Percentiles rank a stretch among this genome's conserved stretches.
phyloP scores from a whole-genome alignment of 805 yeast genomes.

The Nakazawaea holstii region DNA sequence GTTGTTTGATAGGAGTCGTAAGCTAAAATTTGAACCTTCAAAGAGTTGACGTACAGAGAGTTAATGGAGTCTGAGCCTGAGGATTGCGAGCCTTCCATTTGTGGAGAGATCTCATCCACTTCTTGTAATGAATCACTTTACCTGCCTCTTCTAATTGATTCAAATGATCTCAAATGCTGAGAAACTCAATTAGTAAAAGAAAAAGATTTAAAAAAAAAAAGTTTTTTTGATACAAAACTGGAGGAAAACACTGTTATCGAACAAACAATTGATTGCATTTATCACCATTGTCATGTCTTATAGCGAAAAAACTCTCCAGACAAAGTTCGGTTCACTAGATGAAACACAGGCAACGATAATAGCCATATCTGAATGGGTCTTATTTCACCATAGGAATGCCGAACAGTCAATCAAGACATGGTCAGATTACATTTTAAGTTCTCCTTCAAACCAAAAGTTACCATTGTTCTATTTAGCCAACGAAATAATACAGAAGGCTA shows the following conservation, averaged over 20 bases:
- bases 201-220: not conserved
- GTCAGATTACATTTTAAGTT: conserved; percentile 23
- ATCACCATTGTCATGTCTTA: conserved; percentile 30
- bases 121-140: no score
- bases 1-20: conserved; percentile 61
- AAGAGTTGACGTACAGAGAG: not conserved
- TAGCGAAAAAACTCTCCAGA: conserved; percentile 27
- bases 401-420: conserved; percentile 30
- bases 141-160: no score
- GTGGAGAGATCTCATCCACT: not conserved
- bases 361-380: conserved; percentile 40
- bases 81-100: conserved; percentile 1
- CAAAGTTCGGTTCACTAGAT: conserved; percentile 32
- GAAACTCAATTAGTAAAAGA: not conserved
- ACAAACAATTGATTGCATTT: not conserved
- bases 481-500: conserved; percentile 77
- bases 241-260: no score
- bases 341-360: conserved; percentile 43
- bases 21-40: conserved; percentile 52
- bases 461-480: conserved; percentile 68
- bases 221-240: no score
- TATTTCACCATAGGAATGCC: conserved; percentile 37
- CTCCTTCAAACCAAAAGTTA: conserved; percentile 29
- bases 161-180: not conserved
- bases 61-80: not conserved